Evolutionary conservation across 148 eudicot genomes (phyloP).

Genomic region (Amaranthus cruentus): DNA sequence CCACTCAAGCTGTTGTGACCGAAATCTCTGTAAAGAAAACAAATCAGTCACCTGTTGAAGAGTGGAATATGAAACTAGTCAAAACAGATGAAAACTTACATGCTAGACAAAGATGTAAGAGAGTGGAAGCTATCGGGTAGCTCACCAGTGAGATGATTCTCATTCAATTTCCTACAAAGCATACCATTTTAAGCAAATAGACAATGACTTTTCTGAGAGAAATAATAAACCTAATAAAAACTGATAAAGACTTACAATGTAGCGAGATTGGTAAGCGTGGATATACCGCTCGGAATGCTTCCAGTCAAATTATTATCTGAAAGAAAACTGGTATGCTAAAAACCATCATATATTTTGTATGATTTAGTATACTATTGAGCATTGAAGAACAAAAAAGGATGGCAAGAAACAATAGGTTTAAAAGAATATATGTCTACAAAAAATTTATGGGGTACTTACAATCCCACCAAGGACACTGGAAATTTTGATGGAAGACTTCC

Average conservation of each 20-base stretch:
- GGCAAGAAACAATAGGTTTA: not conserved
- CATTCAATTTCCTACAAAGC: conserved; percentile 65
- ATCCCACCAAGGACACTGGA: conserved; percentile 53
- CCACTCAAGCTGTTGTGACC: conserved; percentile 73
- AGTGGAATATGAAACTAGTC: conserved; percentile 3
- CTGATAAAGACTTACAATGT: conserved; percentile 46
- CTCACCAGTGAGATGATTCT: conserved; percentile 73
- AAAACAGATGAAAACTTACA: conserved; percentile 42
- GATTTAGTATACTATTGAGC: too few species aligned
- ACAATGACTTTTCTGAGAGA: conserved; percentile 2
- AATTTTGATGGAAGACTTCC: conserved; percentile 80
- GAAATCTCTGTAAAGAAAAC: conserved; percentile 54
- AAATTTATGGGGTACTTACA: conserved; percentile 42
- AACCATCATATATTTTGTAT: conserved; percentile 34
- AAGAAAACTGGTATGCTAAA: conserved; percentile 81
- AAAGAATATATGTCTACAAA: conserved; percentile 1
- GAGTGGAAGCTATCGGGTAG: conserved; percentile 75
- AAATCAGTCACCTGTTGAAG: conserved; percentile 1
- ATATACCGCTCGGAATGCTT: conserved; percentile 64
- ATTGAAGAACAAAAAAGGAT: not conserved
- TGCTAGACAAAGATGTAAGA: conserved; percentile 53
- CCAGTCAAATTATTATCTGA: conserved; percentile 81
- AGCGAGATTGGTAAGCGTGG: conserved; percentile 49
- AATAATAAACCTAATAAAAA: not conserved
- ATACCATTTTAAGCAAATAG: conserved; percentile 13